Base-by-base conservation (phyloP, 2,329 filamentous ascomycete genomes). In the Colletotrichum sp. region DNA sequence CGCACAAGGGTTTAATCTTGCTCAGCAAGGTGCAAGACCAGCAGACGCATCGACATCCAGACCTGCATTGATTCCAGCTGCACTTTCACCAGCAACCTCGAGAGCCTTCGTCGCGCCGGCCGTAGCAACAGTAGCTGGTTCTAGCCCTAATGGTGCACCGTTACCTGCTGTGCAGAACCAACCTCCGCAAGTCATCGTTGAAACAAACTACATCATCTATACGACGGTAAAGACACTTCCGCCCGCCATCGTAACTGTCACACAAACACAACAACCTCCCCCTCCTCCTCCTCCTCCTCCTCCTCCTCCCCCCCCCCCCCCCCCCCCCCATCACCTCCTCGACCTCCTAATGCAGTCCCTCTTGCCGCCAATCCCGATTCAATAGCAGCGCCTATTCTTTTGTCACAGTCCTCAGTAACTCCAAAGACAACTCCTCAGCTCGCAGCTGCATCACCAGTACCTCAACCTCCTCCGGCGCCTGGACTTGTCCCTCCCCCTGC, bases 171-270 rank as follows among this genome's bases (percentile, higher is more conserved):
- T 28, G 16, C 57, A 30, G 12, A 48, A n/a, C 30, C 67, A 58
- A 21, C 70, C 57, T 28, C 70, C 70, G 3, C 28, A 68, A 65
- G 57, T 75, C 43, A 65, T 75, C 30, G 8, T 75, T 32, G 73
- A 75, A 34, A 75, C 73, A 8, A 48, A 73, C 21, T 73, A 63
- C 21, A 60, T 75, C 34, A 13, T 60, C 16, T 58, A 64, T 24
- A 75, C 70, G 8, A 38, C 60, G 24, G 5, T 73, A 5, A 64
- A 36, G 58, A 68, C 73, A 5, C 38, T 52, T 21, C n/a, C 64
- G 7, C 70, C 73, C 5, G 18, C 34, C 6, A 36, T 64, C 6
- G 48, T 75, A 13, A 73, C 70, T n/a, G 57, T 75, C 26, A 75
- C 58, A 28, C 43, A 65, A 48, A 75, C 70, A n/a, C 9, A 68